Base-by-base conservation (phyloP, 257 asterid genomes). In the Ajuga chamaepitys region DNA sequence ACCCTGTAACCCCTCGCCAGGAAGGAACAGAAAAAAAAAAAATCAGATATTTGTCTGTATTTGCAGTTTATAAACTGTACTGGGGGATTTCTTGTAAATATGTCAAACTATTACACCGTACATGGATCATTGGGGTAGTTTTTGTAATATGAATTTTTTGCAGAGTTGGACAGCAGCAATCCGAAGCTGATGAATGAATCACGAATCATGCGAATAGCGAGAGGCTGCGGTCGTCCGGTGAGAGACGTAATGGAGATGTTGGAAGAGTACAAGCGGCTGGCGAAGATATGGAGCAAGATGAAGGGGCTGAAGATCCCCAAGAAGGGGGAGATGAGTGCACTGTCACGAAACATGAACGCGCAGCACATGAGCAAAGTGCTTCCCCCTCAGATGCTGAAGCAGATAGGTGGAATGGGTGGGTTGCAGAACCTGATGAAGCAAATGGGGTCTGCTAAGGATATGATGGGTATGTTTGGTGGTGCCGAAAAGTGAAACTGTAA, bases 401-500 rank as follows among this genome's bases (percentile, higher is more conserved):
- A 88, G 75, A 85, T 94, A 21, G 99, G 97, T 1, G 97, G 97
- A 5, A 86, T 88, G 95, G 97, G 96, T 37, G 99, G 96, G 35
- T 71, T 94, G 74, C 95, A 90, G 52, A 88, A 56, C 83, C 73
- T 94, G 86, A 90, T 94, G 99, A 94, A 90, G 86, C 96, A 88
- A 76, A 78, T 86, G 95, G 96, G 95, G 17, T 74, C 86, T 21
- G 70, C 86, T 0, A 89, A 87, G 84, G 97, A 87, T 68, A 92
- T 89, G 98, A 89, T 87, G 98, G 86, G 95, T 12, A 87, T 89
- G 96, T 85, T 92, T 70, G 98, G 98, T 13, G 95, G 99, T 57
- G 95, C 83, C 0, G 88, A 81, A 5, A 79, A 82, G 75, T 85
- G 79, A 73, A 54, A 30, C 34, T 2, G 34, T 28, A 28, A 28